Conservation (phyloP, 2,329 filamentous ascomycete species). For the Botrytis squamosa region DNA sequence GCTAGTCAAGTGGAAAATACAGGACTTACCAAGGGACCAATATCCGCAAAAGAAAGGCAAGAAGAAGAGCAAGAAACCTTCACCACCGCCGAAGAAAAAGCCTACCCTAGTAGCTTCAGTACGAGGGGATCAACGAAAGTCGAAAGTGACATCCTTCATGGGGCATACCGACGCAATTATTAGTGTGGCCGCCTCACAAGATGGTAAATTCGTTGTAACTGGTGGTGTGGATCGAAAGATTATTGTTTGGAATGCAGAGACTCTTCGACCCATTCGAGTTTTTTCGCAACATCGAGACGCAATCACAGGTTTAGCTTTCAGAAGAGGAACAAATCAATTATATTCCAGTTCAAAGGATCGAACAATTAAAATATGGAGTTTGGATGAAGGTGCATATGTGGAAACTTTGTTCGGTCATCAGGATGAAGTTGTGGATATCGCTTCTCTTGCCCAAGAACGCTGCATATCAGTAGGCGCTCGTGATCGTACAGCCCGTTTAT, state of each 20-base stretch:
- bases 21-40: slow-evolving; percentile 60
- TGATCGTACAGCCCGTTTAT: slow-evolving; percentile 86
- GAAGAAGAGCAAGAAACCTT: slow-evolving; percentile 57
- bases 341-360: slow-evolving; percentile 90
- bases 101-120: slow-evolving; percentile 63
- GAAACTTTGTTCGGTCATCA: slow-evolving; percentile 97
- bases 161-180: slow-evolving; percentile 81
- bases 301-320: slow-evolving; percentile 81
- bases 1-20: slow-evolving; percentile 86
- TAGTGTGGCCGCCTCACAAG: slow-evolving; percentile 80
- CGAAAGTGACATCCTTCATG: slow-evolving; percentile 63
- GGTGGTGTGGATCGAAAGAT: slow-evolving; percentile 82
- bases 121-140: slow-evolving; percentile 60
- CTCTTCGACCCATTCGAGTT: slow-evolving; percentile 73
- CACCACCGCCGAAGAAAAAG: slow-evolving; percentile 57
- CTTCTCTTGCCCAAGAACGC: slow-evolving; percentile 78
- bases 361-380: slow-evolving; percentile 92
- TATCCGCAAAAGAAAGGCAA: slow-evolving; percentile 51
- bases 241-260: slow-evolving; percentile 83
- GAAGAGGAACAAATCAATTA: slow-evolving; percentile 83
- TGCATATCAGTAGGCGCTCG: slow-evolving; percentile 88
- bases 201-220: slow-evolving; percentile 87
- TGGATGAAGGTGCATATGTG: slow-evolving; percentile 89
- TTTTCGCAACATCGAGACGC: slow-evolving; percentile 92
- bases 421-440: slow-evolving; percentile 82